A percentile compares a stretch with the other conserved stretches of the same genome.
Evolutionary conservation across 179 eudicot species (phyloP).

Genomic region (Corrigiola litoralis): DNA sequence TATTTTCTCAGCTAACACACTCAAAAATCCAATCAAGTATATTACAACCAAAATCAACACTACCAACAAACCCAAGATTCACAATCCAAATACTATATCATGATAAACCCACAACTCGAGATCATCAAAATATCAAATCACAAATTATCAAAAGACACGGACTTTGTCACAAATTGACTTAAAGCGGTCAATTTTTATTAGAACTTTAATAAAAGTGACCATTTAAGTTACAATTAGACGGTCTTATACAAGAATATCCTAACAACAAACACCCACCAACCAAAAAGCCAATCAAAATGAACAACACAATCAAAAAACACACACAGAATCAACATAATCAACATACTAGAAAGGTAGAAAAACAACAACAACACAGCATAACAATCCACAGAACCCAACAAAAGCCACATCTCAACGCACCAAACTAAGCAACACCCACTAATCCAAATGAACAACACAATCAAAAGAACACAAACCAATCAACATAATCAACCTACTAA

Average conservation of each 20-base stretch:
- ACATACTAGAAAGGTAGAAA: no score
- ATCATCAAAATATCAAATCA: not conserved
- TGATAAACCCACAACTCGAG: slow-evolving; percentile 14
- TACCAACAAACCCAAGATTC: not conserved
- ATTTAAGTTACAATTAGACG: no score
- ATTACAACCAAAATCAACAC: not conserved
- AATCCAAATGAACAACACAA: no score
- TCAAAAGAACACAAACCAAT: not conserved
- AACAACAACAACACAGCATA: not conserved
- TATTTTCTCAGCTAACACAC: not conserved
- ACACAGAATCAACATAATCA: no score
- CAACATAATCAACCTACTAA: not conserved
- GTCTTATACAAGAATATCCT: not conserved
- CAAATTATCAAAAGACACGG: not conserved
- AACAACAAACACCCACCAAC: not conserved
- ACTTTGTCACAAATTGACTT: not conserved
- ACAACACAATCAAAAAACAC: not conserved
- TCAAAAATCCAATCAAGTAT: not conserved
- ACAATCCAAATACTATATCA: not conserved
- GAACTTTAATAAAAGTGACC: no score
- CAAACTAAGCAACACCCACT: slow-evolving; percentile 7
- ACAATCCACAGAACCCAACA: not conserved
- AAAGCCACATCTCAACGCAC: not conserved
- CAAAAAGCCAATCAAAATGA: not conserved
- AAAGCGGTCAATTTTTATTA: no score